phyloP scores from a whole-genome alignment of 495 filamentous ascomycete species.

The Tricharina praecox region DNA sequence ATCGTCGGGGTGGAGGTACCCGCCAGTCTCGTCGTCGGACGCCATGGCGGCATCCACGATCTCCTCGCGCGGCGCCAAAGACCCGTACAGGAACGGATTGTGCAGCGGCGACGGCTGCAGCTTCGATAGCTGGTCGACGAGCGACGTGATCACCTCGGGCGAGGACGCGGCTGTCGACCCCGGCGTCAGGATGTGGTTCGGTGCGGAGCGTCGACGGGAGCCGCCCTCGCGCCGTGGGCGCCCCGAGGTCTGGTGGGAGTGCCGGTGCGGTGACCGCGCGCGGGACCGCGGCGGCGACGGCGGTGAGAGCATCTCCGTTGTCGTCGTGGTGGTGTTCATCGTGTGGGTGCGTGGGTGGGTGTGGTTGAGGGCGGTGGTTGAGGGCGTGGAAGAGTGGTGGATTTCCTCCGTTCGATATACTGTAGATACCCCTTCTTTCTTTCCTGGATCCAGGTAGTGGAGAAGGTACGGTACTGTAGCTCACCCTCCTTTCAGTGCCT shows the following conservation, averaged over 20 bases:
- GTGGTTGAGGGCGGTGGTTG: not conserved
- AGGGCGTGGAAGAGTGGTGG: no score
- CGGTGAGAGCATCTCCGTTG: no score
- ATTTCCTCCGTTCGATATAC: no score
- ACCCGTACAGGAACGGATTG: constrained; percentile 23
- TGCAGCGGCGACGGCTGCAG: constrained; percentile 34
- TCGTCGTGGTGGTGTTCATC: no score
- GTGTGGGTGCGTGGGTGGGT: no score
- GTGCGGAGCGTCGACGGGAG: not conserved
- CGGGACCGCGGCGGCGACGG: not conserved
- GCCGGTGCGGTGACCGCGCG: no score
- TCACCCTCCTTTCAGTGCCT: no score
- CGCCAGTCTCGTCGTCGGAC: constrained; percentile 25
- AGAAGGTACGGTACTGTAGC: no score
- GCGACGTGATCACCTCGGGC: constrained; percentile 80
- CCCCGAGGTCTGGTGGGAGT: not conserved
- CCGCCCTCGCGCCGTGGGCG: not conserved
- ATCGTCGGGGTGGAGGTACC: constrained; percentile 48
- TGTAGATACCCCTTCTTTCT: no score
- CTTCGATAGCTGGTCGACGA: constrained; percentile 79
- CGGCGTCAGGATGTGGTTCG: not conserved
- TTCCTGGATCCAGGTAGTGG: no score
- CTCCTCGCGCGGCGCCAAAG: constrained; percentile 30
- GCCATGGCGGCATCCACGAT: constrained; percentile 19
- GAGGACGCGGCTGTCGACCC: constrained; percentile 41